Base-by-base conservation (phyloP, 1,139 yeast species). In the Saccharomyces pastorianus region DNA sequence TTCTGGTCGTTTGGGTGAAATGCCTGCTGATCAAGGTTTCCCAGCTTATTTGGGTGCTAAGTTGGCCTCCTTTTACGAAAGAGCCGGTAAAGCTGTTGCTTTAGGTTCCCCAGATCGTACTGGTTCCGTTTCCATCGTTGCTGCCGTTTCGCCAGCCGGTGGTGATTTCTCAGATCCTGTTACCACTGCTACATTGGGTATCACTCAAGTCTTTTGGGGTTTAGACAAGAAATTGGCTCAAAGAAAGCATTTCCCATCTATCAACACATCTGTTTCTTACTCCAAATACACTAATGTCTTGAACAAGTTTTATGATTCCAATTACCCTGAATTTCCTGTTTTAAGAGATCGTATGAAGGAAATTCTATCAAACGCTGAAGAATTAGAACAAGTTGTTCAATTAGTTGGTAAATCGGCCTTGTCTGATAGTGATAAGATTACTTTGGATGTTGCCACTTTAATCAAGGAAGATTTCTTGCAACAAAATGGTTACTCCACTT, bases 1-100 rank as follows among this genome's bases (percentile, higher is more conserved):
- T 73, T 91, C 98, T 54, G 99, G 99, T 83, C 95, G 99, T 81
- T 80, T 93, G 73, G 99, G 99, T 75, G 99, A 95, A 79, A 93
- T 93, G 99, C 99, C 99, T 71, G 99, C 99, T 59, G 99, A 93
- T 77, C 99, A 95, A 79, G 99, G 99, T 81, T 93, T 91, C 95
- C 99, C 99, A 60, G 99, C 99, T 56, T 93, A 95, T 73, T 82
- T 93, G 73, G 99, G 99, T 77, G 96, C 99, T 54, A 93, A 93
- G 73, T 82, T 93, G 69, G 98, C 99, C 55, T 93, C 98, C 55
- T 93, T 93, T 82, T 93, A 93, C 74, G 99, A 93, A 78, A 90
- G 99, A 80, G 99, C 99, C 49, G 99, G 99, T 77, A 90, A 88
- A 73, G 95, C 96, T 49, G 80, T 85, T 67, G 95, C 96, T 5